Percentiles rank a stretch among this genome's conserved stretches.
phyloP scores from a whole-genome alignment of 2,329 filamentous ascomycete genomes.

The Penicillium sp. region DNA sequence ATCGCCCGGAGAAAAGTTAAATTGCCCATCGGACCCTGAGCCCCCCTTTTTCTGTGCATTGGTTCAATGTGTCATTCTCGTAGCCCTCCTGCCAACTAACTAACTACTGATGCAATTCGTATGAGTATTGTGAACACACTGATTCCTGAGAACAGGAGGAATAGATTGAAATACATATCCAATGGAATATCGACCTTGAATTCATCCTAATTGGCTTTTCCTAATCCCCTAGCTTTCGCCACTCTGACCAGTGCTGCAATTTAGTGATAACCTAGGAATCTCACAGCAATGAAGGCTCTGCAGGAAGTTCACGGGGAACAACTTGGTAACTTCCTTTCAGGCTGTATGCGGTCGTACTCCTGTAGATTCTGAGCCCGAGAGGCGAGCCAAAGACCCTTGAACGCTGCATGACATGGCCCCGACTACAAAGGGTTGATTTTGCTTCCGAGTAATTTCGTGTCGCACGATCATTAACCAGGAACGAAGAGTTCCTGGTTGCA shows the following conservation, averaged over 20 bases:
- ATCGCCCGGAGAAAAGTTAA: conserved; percentile 1
- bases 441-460: neutral
- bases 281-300: too few relatives aligned
- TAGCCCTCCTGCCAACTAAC: neutral
- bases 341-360: neutral
- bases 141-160: neutral
- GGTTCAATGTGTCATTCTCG: neutral
- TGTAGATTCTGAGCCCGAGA: neutral
- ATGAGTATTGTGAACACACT: neutral
- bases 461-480: neutral
- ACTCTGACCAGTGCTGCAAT: too few relatives aligned
- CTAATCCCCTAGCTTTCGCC: too few relatives aligned
- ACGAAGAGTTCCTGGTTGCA: neutral
- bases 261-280: too few relatives aligned
- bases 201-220: too few relatives aligned
- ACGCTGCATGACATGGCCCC: neutral
- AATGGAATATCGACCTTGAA: neutral
- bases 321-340: too few relatives aligned
- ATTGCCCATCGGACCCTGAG: neutral
- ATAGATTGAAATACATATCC: neutral
- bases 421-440: neutral
- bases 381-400: neutral
- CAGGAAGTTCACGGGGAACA: too few relatives aligned
- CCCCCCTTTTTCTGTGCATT: neutral
- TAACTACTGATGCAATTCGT: neutral